These are phyloP conservation scores for Trypanosoma caninum DNA, from an alignment of 208 protist species.

Conservation along the genomic window DNA sequence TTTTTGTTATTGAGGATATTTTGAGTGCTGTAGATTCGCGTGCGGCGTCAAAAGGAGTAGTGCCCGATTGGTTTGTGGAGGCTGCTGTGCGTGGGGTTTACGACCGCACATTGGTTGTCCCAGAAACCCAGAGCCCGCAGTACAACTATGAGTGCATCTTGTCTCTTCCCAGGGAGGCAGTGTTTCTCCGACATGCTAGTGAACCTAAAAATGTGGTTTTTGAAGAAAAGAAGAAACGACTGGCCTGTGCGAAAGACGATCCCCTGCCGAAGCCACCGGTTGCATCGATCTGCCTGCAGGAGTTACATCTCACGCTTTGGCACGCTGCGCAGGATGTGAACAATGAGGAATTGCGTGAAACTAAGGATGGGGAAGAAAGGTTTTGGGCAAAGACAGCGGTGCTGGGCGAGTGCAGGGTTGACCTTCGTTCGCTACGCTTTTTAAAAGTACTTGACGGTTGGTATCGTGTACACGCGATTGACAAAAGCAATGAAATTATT, in stretches of 20 bases:
- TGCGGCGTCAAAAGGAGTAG: conserved; percentile 23
- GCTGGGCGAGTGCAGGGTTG: conserved; percentile 65
- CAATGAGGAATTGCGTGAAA: background rate
- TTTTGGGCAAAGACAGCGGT: conserved; percentile 65
- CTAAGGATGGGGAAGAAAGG: conserved; percentile 31
- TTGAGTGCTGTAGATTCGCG: conserved; percentile 36
- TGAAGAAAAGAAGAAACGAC: background rate
- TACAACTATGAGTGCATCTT: conserved; percentile 73
- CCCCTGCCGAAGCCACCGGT: background rate
- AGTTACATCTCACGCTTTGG: conserved; percentile 62
- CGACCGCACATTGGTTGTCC: conserved; percentile 59
- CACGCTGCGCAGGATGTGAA: conserved; percentile 20
- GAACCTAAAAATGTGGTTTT: background rate
- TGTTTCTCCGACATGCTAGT: conserved; percentile 24
- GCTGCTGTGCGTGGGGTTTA: conserved; percentile 50
- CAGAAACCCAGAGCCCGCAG: conserved; percentile 42
- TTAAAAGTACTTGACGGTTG: conserved; percentile 64
- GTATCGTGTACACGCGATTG: conserved; percentile 48
- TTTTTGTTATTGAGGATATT: conserved; percentile 80
- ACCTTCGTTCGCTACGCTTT: conserved; percentile 76
- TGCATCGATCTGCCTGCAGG: conserved; percentile 31
- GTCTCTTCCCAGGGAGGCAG: conserved; percentile 42
- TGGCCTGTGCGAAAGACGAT: background rate
- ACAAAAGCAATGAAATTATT: conserved; percentile 34
- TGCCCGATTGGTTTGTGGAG: conserved; percentile 67